phyloP scores from a whole-genome alignment of 2,329 filamentous ascomycete genomes.

The Allantophomopsis cytisporea region DNA sequence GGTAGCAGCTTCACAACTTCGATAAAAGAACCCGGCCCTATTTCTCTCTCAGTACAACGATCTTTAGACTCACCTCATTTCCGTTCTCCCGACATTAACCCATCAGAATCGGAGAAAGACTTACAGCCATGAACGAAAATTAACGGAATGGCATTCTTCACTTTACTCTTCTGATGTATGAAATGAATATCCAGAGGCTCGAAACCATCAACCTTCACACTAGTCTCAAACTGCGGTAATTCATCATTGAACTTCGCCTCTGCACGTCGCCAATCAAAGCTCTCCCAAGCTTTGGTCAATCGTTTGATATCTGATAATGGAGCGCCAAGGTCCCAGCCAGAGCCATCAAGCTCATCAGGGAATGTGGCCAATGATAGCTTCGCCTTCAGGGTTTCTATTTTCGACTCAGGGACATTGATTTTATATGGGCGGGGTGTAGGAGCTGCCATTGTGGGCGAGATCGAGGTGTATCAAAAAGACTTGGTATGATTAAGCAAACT shows the following conservation, averaged over 20 bases:
- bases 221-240: constrained; percentile 14
- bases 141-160: constrained; percentile 41
- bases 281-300: constrained; percentile 9
- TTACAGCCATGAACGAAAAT: constrained; percentile 50
- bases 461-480: too few relatives aligned
- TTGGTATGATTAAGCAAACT: too few relatives aligned
- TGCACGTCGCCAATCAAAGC: constrained; percentile 11
- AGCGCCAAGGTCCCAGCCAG: constrained; percentile 4
- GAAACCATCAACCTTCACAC: constrained; percentile 40
- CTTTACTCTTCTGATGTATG: constrained; percentile 38
- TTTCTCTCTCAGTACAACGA: not conserved
- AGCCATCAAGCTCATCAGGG: constrained; percentile 4
- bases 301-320: constrained; percentile 3
- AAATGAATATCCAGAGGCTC: constrained; percentile 49
- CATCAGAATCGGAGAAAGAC: not conserved
- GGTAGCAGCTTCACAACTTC: constrained; percentile 49
- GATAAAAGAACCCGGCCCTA: constrained; percentile 50
- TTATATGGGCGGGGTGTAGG: constrained; percentile 1
- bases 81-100: not conserved
- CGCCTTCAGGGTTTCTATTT: constrained; percentile 1
- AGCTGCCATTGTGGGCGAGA: too few relatives aligned
- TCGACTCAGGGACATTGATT: constrained; percentile 2
- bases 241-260: constrained; percentile 9
- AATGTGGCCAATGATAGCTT: constrained; percentile 4
- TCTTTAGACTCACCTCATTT: not conserved